phyloP scores from a whole-genome alignment of 352 stramenopile genomes.

The Saprolegnia parasitica region DNA sequence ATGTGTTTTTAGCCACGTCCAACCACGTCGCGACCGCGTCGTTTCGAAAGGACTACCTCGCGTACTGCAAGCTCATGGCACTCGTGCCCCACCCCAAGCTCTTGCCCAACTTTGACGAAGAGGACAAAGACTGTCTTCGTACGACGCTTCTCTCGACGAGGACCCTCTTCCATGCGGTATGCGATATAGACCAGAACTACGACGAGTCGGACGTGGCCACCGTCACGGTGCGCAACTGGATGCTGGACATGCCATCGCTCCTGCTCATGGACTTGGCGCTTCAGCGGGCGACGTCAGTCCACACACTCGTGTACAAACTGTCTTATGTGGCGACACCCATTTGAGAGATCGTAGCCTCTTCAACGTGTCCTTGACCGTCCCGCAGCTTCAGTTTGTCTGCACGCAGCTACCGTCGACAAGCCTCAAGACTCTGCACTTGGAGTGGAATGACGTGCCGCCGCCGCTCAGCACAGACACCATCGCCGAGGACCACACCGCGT shows the following conservation, averaged over 20 bases:
- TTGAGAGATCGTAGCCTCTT: conserved; percentile 42
- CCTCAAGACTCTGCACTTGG: conserved; percentile 53
- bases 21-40: conserved; percentile 10
- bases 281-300: conserved; percentile 39
- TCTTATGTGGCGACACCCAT: not conserved
- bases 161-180: not conserved
- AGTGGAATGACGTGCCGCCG: conserved; percentile 48
- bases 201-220: conserved; percentile 59
- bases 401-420: conserved; percentile 45
- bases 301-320: conserved; percentile 46
- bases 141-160: not conserved
- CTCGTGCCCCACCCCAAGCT: conserved; percentile 63
- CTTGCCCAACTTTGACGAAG: conserved; percentile 34
- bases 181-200: conserved; percentile 34
- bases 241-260: conserved; percentile 55
- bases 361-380: conserved; percentile 45
- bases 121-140: conserved; percentile 27
- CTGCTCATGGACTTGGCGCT: conserved; percentile 54
- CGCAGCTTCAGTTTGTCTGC: conserved; percentile 52
- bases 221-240: conserved; percentile 58
- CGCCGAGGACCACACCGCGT: conserved; percentile 13
- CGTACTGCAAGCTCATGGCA: conserved; percentile 49
- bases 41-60: conserved; percentile 59
- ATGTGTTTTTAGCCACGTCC: not conserved
- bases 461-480: no score